Evolutionary conservation across 108 stramenopile genomes (phyloP).

Genomic region (Fragilariopsis cylindrus): DNA sequence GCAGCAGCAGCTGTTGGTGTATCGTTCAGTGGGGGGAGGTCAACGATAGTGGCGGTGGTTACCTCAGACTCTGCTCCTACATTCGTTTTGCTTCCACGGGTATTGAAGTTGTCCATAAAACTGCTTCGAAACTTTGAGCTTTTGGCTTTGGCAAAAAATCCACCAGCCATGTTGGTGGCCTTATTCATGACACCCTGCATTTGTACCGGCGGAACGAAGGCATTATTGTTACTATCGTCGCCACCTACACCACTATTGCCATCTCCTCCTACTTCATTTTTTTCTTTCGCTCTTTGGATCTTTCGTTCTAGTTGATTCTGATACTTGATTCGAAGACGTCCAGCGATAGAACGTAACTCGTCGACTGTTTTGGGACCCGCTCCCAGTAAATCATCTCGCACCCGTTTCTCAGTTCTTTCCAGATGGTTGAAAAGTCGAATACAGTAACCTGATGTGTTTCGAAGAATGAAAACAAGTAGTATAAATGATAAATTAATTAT

Average conservation of each 20-base stretch:
- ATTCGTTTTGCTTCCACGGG: neutral
- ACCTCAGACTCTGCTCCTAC: neutral
- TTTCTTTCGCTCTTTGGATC: conserved; percentile 28
- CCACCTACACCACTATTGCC: neutral
- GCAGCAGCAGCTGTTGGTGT: neutral
- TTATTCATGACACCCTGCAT: conserved; percentile 35
- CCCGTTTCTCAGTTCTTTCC: conserved; percentile 75
- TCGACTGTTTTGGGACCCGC: conserved; percentile 78
- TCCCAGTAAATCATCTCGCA: conserved; percentile 77
- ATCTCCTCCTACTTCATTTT: neutral
- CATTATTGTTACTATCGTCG: neutral
- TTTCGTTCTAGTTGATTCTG: conserved; percentile 45
- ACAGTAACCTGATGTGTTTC: conserved; percentile 61
- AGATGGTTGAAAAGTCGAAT: conserved; percentile 86
- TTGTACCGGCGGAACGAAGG: neutral
- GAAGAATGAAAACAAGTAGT: neutral
- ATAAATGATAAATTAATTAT: neutral
- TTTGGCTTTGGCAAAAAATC: conserved; percentile 35
- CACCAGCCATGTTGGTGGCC: conserved; percentile 29
- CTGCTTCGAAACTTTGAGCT: neutral
- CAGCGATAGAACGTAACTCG: conserved; percentile 69
- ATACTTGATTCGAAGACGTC: conserved; percentile 59
- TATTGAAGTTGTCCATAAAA: neutral
- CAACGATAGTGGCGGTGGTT: conserved; percentile 22
- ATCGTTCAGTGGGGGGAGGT: conserved; percentile 20